Base-by-base conservation (phyloP, 2,329 filamentous ascomycete species). In the Penicillium sp. region DNA sequence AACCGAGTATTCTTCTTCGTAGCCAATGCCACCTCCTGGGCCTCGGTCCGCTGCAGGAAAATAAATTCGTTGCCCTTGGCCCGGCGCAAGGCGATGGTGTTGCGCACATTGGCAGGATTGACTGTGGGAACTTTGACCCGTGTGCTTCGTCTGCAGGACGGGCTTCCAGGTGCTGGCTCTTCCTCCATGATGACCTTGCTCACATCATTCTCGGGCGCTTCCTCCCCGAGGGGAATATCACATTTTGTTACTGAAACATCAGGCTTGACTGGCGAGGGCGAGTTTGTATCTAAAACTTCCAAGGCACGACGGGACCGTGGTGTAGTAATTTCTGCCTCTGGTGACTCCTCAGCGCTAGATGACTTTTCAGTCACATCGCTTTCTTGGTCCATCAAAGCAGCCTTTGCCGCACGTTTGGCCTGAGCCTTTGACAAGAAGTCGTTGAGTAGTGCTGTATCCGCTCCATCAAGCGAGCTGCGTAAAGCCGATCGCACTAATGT, bases 61-160 rank as follows among this genome's bases (percentile, higher is more conserved):
- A 79, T 67, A 51, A 80, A 79, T 50, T 80, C 78, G 6, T 70
- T 78, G 5, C 77, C 77, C 49, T 75, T 78, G 3, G 76, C 70
- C 13, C 77, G 75, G 49, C 77, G 76, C 21, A 79, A 70, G 4
- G 76, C 69, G 49, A 79, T 74, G 7, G 70, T 71, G 48, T 72
- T 76, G 52, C 74, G 75, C 39, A 73, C 61, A 14, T 63, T 59
- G 16, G 69, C 65, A 19, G 58, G 59, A 26, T 65, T 60, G 7
- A 58, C 57, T 66, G 62, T 49, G 64, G 58, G 42, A 61, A 57
- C 58, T 67, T 69, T 66, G 65, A 49, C 62, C 51, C 77, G 70
- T 47, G 70, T 71, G 62, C 76, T 78, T 44, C 76, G 70, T 54
- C 77, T 73, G 52, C 51, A 59, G 21, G 61, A 59, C 22, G 73